phyloP scores from a whole-genome alignment of 2,329 filamentous ascomycete species.

The Diaporthe helianthi region DNA sequence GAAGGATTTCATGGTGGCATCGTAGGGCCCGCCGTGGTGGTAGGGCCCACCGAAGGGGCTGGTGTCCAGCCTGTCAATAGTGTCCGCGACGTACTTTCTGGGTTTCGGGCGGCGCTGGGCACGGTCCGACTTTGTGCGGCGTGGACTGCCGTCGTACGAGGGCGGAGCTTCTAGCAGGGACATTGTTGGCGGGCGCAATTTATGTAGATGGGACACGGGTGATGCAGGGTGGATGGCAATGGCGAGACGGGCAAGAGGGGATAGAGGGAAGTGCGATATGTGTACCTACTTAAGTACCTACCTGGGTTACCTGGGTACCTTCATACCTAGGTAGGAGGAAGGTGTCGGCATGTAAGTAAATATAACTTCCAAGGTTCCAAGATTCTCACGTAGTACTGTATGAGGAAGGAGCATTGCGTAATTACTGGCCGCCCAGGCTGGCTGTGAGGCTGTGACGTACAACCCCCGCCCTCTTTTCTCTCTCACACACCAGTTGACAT shows the following conservation, averaged over 20 bases:
- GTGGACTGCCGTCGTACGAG: slow-evolving; percentile 21
- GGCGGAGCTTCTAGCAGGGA: slow-evolving; percentile 27
- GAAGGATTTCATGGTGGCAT: slow-evolving; percentile 77
- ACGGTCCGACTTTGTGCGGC: slow-evolving; percentile 56
- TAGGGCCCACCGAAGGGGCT: slow-evolving; percentile 68
- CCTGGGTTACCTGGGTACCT: neutral
- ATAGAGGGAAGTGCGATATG: neutral
- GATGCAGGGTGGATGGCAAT: neutral
- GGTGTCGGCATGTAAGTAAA: no score
- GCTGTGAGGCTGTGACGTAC: slow-evolving; percentile 23
- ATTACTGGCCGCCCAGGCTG: neutral
- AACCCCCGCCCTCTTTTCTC: no score
- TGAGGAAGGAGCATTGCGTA: slow-evolving; percentile 5
- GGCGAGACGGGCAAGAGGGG: neutral
- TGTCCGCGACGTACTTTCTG: slow-evolving; percentile 60
- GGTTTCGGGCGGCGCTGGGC: slow-evolving; percentile 60
- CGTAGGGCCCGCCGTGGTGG: slow-evolving; percentile 91
- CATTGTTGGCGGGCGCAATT: slow-evolving; percentile 13
- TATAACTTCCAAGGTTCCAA: neutral
- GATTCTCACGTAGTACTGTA: no score
- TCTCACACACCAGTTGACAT: neutral
- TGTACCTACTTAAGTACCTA: no score
- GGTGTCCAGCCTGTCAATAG: slow-evolving; percentile 80
- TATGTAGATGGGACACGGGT: neutral
- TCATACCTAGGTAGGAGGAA: no score